phyloP scores from a whole-genome alignment of 768 basidiomycete species.

The Fibroporia radiculosa region DNA sequence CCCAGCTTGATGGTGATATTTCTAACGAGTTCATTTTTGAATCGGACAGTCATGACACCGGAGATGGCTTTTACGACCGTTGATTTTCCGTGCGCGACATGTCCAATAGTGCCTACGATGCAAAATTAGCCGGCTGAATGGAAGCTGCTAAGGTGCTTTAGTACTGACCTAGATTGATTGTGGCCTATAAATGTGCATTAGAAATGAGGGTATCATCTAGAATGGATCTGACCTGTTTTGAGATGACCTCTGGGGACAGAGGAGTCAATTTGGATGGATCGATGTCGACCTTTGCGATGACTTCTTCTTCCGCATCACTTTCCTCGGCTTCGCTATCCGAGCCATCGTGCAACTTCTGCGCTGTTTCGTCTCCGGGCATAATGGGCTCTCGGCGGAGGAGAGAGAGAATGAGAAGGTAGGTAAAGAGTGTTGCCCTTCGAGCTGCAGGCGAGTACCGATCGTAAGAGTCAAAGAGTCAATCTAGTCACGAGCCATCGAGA shows the following conservation, averaged over 20 bases:
- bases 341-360: conserved; percentile 52
- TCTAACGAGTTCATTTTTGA: conserved; percentile 98
- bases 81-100: conserved; percentile 97
- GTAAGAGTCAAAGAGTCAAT: too few relatives aligned
- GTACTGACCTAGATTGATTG: conserved; percentile 77
- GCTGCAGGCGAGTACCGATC: too few relatives aligned
- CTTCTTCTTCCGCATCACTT: conserved; percentile 45
- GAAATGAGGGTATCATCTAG: not conserved
- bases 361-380: conserved; percentile 68
- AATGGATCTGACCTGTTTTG: conserved; percentile 72
- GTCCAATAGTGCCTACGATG: conserved; percentile 84
- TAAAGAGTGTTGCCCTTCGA: too few relatives aligned
- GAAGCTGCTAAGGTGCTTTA: too few relatives aligned
- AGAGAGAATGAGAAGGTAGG: too few relatives aligned
- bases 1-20: conserved; percentile 99
- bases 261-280: conserved; percentile 81
- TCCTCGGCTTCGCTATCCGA: conserved; percentile 67
- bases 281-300: conserved; percentile 61
- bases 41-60: conserved; percentile 95
- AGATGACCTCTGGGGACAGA: conserved; percentile 83
- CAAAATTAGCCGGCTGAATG: not conserved
- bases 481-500: too few relatives aligned
- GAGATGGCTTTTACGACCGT: conserved; percentile 99
- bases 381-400: too few relatives aligned
- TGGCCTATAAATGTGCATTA: conserved; percentile 51